Percentiles rank a stretch among this genome's conserved stretches.
Conservation (phyloP, 2,329 filamentous ascomycete genomes). For the Trichoderma oligosporum region DNA sequence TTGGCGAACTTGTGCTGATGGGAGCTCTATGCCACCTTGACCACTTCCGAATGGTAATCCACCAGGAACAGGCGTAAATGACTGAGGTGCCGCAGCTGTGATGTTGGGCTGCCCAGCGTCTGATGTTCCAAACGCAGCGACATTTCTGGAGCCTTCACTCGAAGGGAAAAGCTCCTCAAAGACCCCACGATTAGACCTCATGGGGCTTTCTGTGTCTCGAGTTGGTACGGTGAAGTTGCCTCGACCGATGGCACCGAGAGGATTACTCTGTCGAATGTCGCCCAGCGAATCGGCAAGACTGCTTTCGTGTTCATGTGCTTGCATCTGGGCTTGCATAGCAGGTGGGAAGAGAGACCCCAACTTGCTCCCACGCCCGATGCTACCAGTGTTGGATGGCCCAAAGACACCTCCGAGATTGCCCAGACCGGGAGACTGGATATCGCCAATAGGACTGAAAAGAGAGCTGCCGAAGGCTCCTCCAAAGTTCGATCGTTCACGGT, state of each 20-base stretch:
- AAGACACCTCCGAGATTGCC: conserved; percentile 67
- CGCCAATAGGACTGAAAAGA: conserved; percentile 71
- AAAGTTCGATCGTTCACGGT: conserved; percentile 57
- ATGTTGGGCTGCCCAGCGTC: conserved; percentile 37
- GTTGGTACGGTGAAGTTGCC: conserved; percentile 51
- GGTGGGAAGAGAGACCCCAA: conserved; percentile 82
- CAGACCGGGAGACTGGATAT: conserved; percentile 71
- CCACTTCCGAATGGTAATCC: conserved; percentile 37
- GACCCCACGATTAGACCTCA: conserved; percentile 50
- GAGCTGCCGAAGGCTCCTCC: conserved; percentile 69
- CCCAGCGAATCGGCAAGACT: conserved; percentile 53
- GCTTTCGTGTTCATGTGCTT: conserved; percentile 64
- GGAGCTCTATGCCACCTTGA: conserved; percentile 43
- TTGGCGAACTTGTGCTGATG: conserved; percentile 69
- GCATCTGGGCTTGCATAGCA: conserved; percentile 90
- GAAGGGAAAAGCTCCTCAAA: conserved; percentile 55
- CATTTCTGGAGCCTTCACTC: conserved; percentile 32
- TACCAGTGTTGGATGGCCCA: conserved; percentile 59
- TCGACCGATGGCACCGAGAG: conserved; percentile 65
- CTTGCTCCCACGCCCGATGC: conserved; percentile 73
- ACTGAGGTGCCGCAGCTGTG: conserved; percentile 33
- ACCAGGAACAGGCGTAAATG: conserved; percentile 36
- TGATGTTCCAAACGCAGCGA: conserved; percentile 36
- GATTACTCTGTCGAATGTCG: conserved; percentile 58
- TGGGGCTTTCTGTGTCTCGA: conserved; percentile 58